Evolutionary conservation across 2,329 filamentous ascomycete genomes (phyloP).

Genomic region (Botryosphaeria dothidea): DNA sequence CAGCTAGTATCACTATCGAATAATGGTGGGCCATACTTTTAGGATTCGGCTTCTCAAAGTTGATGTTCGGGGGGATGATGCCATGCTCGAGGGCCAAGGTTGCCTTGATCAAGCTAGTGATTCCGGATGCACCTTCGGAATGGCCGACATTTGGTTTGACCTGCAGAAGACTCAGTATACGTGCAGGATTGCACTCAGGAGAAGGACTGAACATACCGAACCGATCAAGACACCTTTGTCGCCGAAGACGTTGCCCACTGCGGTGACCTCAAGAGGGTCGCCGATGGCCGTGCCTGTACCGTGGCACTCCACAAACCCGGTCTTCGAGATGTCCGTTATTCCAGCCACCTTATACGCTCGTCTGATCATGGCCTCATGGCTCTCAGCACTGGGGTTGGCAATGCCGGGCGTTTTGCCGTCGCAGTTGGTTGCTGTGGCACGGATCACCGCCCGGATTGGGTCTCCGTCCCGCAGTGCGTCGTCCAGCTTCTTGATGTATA

Average conservation of each 20-base stretch:
- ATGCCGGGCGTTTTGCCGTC: slow-evolving; percentile 56
- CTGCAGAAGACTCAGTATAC: no score
- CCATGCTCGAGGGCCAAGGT: slow-evolving; percentile 25
- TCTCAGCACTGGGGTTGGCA: slow-evolving; percentile 37
- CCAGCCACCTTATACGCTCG: slow-evolving; percentile 37
- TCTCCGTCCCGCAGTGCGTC: slow-evolving; percentile 60
- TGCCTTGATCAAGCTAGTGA: slow-evolving; percentile 31
- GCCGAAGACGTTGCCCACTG: slow-evolving; percentile 35
- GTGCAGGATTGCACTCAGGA: no score
- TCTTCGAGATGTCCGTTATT: slow-evolving; percentile 29
- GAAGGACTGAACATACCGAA: no score
- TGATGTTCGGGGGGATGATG: slow-evolving; percentile 27
- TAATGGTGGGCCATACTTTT: slow-evolving; percentile 18
- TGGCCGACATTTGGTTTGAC: slow-evolving; percentile 34
- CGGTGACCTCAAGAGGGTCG: slow-evolving; percentile 29
- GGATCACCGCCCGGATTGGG: slow-evolving; percentile 47
- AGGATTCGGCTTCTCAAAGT: slow-evolving; percentile 21
- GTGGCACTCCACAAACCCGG: slow-evolving; percentile 42
- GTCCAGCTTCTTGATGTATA: no score
- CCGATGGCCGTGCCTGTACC: slow-evolving; percentile 42
- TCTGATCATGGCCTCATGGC: slow-evolving; percentile 39
- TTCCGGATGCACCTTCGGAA: slow-evolving; percentile 31
- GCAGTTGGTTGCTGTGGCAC: slow-evolving; percentile 43
- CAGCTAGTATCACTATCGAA: no score
- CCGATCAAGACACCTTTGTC: slow-evolving; percentile 36